Evolutionary conservation across 805 yeast species (phyloP).

Genomic region (Dipodascus geniculatus): DNA sequence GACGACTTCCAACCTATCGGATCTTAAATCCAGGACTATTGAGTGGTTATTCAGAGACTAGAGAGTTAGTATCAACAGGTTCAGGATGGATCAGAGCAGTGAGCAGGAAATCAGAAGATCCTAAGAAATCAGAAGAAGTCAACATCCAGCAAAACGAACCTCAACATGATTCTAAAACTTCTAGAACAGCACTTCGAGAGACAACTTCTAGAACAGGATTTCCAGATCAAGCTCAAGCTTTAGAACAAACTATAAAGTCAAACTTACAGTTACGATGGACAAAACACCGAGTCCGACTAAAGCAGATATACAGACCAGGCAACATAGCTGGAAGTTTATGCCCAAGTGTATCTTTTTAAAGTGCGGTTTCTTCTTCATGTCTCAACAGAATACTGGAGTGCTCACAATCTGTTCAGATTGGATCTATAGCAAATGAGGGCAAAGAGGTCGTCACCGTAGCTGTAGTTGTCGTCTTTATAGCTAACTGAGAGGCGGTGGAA

Average conservation of each 20-base stretch:
- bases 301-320: constrained; percentile 58
- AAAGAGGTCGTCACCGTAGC: no score
- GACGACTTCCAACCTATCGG: constrained; percentile 60
- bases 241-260: constrained; percentile 9
- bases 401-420: neutral
- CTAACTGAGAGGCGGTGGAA: no score
- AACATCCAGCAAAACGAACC: constrained; percentile 18
- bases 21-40: constrained; percentile 46
- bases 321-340: constrained; percentile 63
- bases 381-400: neutral
- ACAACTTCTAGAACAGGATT: no score
- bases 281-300: constrained; percentile 57
- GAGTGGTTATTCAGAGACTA: constrained; percentile 47
- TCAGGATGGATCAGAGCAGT: neutral
- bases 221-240: constrained; percentile 2
- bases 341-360: constrained; percentile 32
- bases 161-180: no score
- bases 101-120: neutral
- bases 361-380: neutral
- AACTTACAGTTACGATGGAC: constrained; percentile 47
- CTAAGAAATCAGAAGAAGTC: constrained; percentile 29
- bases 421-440: no score
- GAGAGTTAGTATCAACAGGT: neutral
- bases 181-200: no score
- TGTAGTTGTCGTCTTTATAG: no score